phyloP scores from a whole-genome alignment of 129 eudicot genomes.

The Helichrysum umbraculigerum region DNA sequence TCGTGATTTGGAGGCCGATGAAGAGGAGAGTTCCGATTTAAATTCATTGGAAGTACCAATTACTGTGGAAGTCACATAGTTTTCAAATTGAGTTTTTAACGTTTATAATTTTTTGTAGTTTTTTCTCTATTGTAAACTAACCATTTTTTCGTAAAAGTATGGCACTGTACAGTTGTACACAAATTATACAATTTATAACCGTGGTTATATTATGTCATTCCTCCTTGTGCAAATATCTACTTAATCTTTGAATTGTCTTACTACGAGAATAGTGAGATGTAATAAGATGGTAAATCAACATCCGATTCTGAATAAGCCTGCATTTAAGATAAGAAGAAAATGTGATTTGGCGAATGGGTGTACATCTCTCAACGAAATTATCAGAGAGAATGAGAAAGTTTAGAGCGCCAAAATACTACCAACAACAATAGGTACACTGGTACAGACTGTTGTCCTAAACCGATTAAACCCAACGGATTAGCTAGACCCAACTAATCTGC shows the following conservation, averaged over 20 bases:
- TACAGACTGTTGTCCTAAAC: not conserved
- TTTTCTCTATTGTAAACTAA: not conserved
- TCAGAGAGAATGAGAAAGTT: not conserved
- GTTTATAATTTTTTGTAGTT: not conserved
- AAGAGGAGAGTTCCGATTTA: constrained; percentile 28
- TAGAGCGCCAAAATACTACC: not conserved
- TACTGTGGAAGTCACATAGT: constrained; percentile 15
- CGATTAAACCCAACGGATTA: too few species aligned
- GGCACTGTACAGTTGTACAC: not conserved
- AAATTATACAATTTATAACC: too few species aligned
- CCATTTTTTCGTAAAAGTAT: not conserved
- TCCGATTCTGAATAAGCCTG: not conserved
- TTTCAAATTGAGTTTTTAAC: not conserved
- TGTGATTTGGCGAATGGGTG: not conserved
- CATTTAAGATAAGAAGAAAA: not conserved
- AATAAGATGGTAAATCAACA: not conserved
- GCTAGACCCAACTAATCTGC: too few species aligned
- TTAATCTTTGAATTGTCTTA: not conserved
- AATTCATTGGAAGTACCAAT: constrained; percentile 11
- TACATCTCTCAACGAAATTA: not conserved
- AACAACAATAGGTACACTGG: not conserved
- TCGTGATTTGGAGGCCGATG: constrained; percentile 33
- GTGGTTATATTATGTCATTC: not conserved
- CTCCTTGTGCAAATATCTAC: not conserved
- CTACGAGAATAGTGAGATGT: not conserved